These are phyloP conservation scores for Kregervanrija pseudodelftensis DNA, from an alignment of 805 yeast genomes.

Conservation along the genomic window DNA sequence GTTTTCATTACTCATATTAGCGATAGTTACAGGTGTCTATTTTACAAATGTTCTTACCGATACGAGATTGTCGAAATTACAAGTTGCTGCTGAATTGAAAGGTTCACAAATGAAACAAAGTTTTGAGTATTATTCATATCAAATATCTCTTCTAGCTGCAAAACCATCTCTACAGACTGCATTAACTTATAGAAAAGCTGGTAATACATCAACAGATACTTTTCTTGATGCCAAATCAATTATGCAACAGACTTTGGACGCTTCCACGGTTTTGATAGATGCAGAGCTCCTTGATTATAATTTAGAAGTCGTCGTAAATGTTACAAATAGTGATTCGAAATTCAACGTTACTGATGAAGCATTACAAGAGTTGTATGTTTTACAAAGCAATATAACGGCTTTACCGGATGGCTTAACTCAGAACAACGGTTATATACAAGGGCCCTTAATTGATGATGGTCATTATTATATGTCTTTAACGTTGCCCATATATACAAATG, in stretches of 20 bases:
- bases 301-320: constrained; percentile 39
- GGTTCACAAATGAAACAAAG: constrained; percentile 73
- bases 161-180: constrained; percentile 56
- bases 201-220: constrained; percentile 50
- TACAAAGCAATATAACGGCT: constrained; percentile 7
- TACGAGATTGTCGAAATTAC: constrained; percentile 62
- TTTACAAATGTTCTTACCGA: constrained; percentile 56
- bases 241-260: constrained; percentile 53
- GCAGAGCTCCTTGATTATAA: constrained; percentile 64
- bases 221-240: constrained; percentile 41
- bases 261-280: constrained; percentile 55
- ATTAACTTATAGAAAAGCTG: constrained; percentile 59
- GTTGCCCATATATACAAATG: constrained; percentile 64
- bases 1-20: constrained; percentile 62
- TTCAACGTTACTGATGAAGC: constrained; percentile 31
- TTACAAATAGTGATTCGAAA: constrained; percentile 27
- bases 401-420: constrained; percentile 35
- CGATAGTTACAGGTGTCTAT: constrained; percentile 70
- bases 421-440: constrained; percentile 47
- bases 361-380: constrained; percentile 34
- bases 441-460: constrained; percentile 50
- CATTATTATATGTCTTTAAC: constrained; percentile 66
- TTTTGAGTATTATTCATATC: constrained; percentile 56
- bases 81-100: constrained; percentile 74
- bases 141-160: constrained; percentile 56